phyloP scores from a whole-genome alignment of 129 eudicot species.

The Saposhnikovia divaricata region DNA sequence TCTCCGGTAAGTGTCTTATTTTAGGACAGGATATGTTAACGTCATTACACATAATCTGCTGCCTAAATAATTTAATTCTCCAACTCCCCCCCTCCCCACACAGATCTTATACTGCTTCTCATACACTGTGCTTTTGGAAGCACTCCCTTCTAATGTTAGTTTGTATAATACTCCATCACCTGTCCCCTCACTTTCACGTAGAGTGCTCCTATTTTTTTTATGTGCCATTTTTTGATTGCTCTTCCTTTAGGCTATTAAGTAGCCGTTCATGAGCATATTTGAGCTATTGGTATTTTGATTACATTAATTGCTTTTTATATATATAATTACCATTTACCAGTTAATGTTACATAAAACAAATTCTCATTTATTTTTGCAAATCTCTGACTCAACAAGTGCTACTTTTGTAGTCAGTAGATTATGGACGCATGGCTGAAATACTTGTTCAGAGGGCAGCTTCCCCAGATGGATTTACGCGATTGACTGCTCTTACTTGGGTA shows the following conservation, averaged over 20 bases:
- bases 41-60: neutral
- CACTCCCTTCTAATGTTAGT: neutral
- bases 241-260: neutral
- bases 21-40: conserved; percentile 5
- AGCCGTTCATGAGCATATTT: neutral
- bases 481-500: conserved; percentile 98
- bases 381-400: conserved; percentile 52
- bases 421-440: conserved; percentile 99
- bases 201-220: neutral
- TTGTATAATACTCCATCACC: neutral
- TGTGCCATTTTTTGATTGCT: neutral
- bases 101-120: neutral
- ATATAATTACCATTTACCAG: neutral
- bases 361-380: conserved; percentile 37
- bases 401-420: conserved; percentile 97
- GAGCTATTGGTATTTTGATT: neutral
- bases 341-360: conserved; percentile 5
- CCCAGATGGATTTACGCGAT: conserved; percentile 81
- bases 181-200: neutral
- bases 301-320: neutral
- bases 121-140: neutral
- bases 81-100: neutral
- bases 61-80: conserved; percentile 4
- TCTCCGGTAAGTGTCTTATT: conserved; percentile 60
- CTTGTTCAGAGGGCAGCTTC: conserved; percentile 95